A percentile compares a stretch with the other conserved stretches of the same genome.
phyloP scores from a whole-genome alignment of 2,329 filamentous ascomycete genomes.

The Chrysoporthe cubensis region DNA sequence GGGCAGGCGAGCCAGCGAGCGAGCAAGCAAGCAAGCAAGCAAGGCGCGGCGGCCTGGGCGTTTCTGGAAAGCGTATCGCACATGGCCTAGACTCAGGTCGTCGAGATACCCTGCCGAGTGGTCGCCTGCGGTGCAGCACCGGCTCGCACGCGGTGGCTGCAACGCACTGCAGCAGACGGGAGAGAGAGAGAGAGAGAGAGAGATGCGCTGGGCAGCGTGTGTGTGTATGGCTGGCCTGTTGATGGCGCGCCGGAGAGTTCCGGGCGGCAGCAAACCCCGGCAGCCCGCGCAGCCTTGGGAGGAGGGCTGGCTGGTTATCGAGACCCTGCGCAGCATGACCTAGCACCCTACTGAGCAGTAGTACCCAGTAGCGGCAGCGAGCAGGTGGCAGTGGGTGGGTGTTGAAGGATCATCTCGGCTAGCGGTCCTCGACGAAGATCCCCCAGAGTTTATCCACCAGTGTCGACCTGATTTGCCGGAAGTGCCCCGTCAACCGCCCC shows the following conservation, averaged over 20 bases:
- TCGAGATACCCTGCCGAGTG: background rate
- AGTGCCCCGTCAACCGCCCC: background rate
- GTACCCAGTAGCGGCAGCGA: background rate
- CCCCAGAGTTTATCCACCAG: slow-evolving; percentile 29
- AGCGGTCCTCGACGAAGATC: slow-evolving; percentile 27
- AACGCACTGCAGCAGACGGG: background rate
- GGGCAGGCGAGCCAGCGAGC: background rate
- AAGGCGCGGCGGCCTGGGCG: background rate
- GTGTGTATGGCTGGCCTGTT: background rate
- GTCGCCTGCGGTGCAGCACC: background rate
- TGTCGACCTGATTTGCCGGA: slow-evolving; percentile 16
- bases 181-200: too few species aligned
- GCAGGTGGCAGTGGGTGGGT: background rate
- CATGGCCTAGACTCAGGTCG: background rate
- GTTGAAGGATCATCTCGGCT: slow-evolving; percentile 26
- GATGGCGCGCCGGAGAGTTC: background rate
- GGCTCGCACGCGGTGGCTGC: slow-evolving; percentile 1
- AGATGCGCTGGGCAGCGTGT: background rate
- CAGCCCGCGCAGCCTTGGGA: background rate
- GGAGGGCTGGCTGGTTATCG: background rate
- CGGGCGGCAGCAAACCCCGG: slow-evolving; percentile 4
- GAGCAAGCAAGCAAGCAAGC: background rate
- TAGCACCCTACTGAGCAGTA: background rate
- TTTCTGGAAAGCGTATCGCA: slow-evolving; percentile 2
- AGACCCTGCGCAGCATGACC: too few species aligned